Evolutionary conservation across 1,284 basidiomycete genomes (phyloP).

Genomic region (Dichomitus squalens): DNA sequence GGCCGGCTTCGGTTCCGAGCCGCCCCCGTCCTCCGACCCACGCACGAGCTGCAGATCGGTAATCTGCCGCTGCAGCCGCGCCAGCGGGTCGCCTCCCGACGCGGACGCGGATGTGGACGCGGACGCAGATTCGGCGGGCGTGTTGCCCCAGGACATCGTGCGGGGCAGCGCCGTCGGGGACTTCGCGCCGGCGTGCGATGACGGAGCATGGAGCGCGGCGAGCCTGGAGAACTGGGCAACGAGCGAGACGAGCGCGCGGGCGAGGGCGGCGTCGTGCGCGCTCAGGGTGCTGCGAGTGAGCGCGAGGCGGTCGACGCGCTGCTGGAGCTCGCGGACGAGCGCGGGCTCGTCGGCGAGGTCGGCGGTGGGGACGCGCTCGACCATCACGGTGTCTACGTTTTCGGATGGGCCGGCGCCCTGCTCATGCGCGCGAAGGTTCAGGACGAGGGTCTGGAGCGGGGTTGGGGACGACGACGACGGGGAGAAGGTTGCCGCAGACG

Average conservation of each 20-base stretch:
- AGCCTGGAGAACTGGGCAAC: conserved; percentile 67
- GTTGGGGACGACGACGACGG: conserved; percentile 38
- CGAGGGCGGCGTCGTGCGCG: conserved; percentile 56
- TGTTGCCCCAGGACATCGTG: conserved; percentile 27
- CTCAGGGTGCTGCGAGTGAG: conserved; percentile 37
- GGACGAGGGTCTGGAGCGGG: conserved; percentile 62
- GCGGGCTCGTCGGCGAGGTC: conserved; percentile 46
- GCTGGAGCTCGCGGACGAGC: conserved; percentile 64
- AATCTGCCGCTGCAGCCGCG: conserved; percentile 66
- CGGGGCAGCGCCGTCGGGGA: conserved; percentile 19
- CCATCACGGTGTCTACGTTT: conserved; percentile 21
- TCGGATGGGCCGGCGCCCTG: conserved; percentile 23
- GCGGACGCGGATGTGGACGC: too few species aligned
- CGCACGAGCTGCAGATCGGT: conserved; percentile 66
- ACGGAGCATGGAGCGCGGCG: conserved; percentile 38
- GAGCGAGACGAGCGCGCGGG: conserved; percentile 65
- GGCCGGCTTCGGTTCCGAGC: conserved; percentile 36
- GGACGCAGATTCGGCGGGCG: conserved; percentile 30
- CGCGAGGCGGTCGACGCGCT: conserved; percentile 51
- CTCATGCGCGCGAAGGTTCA: conserved; percentile 58
- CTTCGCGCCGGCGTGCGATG: background rate
- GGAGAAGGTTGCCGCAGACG: conserved; percentile 16
- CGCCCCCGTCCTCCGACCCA: conserved; percentile 23
- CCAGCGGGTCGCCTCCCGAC: conserved; percentile 57
- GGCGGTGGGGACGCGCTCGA: conserved; percentile 31